These are phyloP conservation scores for Ganoderma meredithae DNA, from an alignment of 1,284 basidiomycete species.

Conservation along the genomic window DNA sequence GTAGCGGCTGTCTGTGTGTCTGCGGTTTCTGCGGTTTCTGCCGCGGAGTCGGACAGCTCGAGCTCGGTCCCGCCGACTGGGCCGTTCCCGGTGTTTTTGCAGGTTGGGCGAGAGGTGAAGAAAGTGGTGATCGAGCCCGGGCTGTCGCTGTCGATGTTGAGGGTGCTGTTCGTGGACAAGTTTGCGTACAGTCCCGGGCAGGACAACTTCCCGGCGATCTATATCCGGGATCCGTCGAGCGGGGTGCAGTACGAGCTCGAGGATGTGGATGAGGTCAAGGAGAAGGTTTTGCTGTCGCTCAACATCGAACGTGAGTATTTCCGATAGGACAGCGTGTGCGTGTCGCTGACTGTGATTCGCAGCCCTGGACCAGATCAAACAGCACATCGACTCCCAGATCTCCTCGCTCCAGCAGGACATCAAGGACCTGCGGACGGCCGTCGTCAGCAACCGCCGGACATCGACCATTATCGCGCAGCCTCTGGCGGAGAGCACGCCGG, in stretches of 20 bases:
- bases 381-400: slow-evolving; percentile 94
- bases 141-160: slow-evolving; percentile 75
- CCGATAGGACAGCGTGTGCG: slow-evolving; percentile 10
- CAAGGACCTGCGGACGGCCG: slow-evolving; percentile 84
- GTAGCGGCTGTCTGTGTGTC: slow-evolving; percentile 17
- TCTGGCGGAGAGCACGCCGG: slow-evolving; percentile 63
- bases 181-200: slow-evolving; percentile 94
- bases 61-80: slow-evolving; percentile 35
- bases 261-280: slow-evolving; percentile 92
- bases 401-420: slow-evolving; percentile 88
- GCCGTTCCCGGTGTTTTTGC: slow-evolving; percentile 82
- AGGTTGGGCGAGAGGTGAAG: slow-evolving; percentile 92
- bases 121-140: slow-evolving; percentile 80
- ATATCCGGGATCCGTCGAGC: slow-evolving; percentile 90
- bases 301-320: slow-evolving; percentile 92
- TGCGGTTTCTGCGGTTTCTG: slow-evolving; percentile 19
- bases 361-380: slow-evolving; percentile 98
- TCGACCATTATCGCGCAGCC: slow-evolving; percentile 61
- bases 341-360: slow-evolving; percentile 21
- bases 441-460: slow-evolving; percentile 60
- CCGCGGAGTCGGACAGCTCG: slow-evolving; percentile 22
- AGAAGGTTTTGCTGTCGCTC: slow-evolving; percentile 87
- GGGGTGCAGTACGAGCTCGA: slow-evolving; percentile 97
- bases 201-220: slow-evolving; percentile 96
- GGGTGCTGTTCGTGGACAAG: slow-evolving; percentile 93